Evolutionary conservation across 805 yeast species (phyloP), one percentile per base, ranked within the genome.

Genomic region (Peterozyma toletana): DNA sequence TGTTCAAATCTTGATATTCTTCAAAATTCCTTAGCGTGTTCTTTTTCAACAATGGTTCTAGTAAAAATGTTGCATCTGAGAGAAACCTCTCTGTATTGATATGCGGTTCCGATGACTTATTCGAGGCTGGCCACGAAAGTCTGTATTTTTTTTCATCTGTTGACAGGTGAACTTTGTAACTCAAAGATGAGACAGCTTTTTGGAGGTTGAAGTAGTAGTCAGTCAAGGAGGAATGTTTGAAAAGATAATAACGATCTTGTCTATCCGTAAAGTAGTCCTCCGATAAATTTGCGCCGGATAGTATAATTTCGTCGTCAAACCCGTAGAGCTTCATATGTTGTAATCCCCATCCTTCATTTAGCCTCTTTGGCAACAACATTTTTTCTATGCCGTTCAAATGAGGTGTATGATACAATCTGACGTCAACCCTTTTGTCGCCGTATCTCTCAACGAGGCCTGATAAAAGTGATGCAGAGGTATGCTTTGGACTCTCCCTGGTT

Each of bases 271-370:
- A 93, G 62, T 93, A 93, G 63, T 93, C 99, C 33, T 76, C 69
- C 0, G 96, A 87, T 39, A 93, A 69, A 56, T 93, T 93, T 2
- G 99, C 99, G 6, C 98, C 99, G 14, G 86, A 77, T 30, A 93
- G 70, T 15, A 93, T 75, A 36, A 93, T 78, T 57, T 90, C 96
- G 54, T 88, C 79, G 60, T 93, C 99, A 55, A 90, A 80, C 1
- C 99, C 99, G 60, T 93, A 93, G 29, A 93, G 73, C 60, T 93
- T 93, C 98, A 93, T 93, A 58, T 93, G 99, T 61, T 93, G 99
- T 41, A 93, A 71, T 0, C 99, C 99, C 65, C 74, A 77, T 3
- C 95, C 90, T 64, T 93, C 99, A 61, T 90, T 89, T 50, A 91
- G 70, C 49, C 99, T 73, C 47, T 75, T 82, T 0, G 99, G 99